A percentile compares a stretch with the other conserved stretches of the same genome.
Evolutionary conservation across 805 yeast genomes (phyloP).

Genomic region (Myxozyma neglecta): DNA sequence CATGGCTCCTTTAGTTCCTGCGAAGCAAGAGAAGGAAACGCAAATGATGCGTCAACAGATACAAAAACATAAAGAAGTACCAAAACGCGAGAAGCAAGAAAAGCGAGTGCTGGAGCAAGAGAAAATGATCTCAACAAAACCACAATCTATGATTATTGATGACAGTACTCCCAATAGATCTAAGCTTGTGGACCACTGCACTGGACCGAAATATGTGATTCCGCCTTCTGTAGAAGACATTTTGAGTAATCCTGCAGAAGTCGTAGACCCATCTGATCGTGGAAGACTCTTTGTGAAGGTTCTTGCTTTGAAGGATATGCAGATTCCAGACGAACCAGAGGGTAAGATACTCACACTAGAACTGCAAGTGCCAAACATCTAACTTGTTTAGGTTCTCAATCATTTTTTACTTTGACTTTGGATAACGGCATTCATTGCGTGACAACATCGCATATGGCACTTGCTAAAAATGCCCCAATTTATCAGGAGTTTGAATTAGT

Average conservation of each 20-base stretch:
- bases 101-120: too few relatives aligned
- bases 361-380: conserved; percentile 33
- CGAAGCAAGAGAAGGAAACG: not conserved
- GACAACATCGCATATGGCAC: conserved; percentile 54
- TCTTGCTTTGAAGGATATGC: conserved; percentile 49
- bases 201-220: not conserved
- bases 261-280: conserved; percentile 42
- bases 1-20: conserved; percentile 6
- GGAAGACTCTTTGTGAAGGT: conserved; percentile 50
- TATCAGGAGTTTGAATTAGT: conserved; percentile 76
- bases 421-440: conserved; percentile 85
- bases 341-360: not conserved
- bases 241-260: conserved; percentile 3
- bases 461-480: conserved; percentile 44
- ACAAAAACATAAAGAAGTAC: too few relatives aligned
- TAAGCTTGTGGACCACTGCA: not conserved
- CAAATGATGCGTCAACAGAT: too few relatives aligned
- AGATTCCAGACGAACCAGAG: conserved; percentile 42
- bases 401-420: conserved; percentile 50
- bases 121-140: too few relatives aligned
- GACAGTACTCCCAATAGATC: not conserved
- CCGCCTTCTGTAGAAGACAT: not conserved
- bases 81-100: too few relatives aligned
- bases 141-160: conserved; percentile 1
- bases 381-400: conserved; percentile 40